Evolutionary conservation across 805 yeast genomes (phyloP), one percentile per base, ranked within the genome.

Genomic region (Myxozyma vanderwaltii): DNA sequence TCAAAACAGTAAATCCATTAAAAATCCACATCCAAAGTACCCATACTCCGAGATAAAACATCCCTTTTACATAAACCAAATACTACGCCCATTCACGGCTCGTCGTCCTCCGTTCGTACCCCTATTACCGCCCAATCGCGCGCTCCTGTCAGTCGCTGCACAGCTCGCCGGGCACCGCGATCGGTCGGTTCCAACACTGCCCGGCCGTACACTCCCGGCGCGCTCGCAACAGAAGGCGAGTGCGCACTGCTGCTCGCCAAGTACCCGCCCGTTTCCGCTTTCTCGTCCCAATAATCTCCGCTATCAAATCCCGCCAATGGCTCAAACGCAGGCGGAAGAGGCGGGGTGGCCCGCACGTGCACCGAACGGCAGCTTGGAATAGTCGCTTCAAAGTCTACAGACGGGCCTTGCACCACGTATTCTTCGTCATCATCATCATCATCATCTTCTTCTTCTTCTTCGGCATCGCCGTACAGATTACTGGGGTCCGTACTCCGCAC

Each of bases 201-300:
- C 13, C 59, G 56, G 8, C 38, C 27, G 6, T 35, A 29, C 21
- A 23, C 19, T 19, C 40, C 17, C 40, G 40, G 26, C n/a, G 40
- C 51, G 3, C 8, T 36, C 3, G 19, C 15, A 5, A 1, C 24
- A 7, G 51, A 13, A 17, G n/a, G 27, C 17, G 43, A 7, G 15
- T n/a, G 19, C 47, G 47, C n/a, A 23, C 13, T 23, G 31, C 13
- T 21, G 12, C n/a, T n/a, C n/a, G n/a, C n/a, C n/a, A n/a, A n/a
- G n/a, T 21, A 7, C 13, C 6, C n/a, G 35, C 44, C 15, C 53
- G 36, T 21, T 12, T 27, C 29, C 44, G 62, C 59, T 36, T 62
- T 62, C 54, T 78, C 82, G 59, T 74, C 77, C 78, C 81, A 80
- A 67, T 81, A 81, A 66, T 81, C 84, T 3, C 74, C 80, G 6